These are phyloP conservation scores for Pleurotus cornucopiae DNA, from an alignment of 768 basidiomycete species.

Conservation along the genomic window DNA sequence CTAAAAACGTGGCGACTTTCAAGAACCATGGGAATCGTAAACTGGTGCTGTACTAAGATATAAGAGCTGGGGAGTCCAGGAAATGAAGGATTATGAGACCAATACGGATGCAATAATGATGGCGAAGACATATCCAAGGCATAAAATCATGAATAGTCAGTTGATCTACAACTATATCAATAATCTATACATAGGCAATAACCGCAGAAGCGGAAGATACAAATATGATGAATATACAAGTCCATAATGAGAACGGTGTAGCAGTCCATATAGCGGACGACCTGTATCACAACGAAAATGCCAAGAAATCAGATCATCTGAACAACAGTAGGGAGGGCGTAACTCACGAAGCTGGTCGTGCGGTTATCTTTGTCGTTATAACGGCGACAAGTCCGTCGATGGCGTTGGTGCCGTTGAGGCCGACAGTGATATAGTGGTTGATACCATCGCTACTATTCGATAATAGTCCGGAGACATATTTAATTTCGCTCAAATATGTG, in stretches of 20 bases:
- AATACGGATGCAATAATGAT: too few species aligned
- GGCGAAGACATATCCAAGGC: too few species aligned
- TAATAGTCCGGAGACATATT: conserved; percentile 70
- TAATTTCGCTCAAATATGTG: conserved; percentile 67
- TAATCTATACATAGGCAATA: not conserved
- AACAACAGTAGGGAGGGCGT: not conserved
- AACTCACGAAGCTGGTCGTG: conserved; percentile 19
- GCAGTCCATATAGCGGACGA: not conserved
- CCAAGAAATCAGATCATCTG: not conserved
- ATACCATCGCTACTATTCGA: conserved; percentile 63
- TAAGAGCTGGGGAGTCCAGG: too few species aligned
- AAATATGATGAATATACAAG: not conserved
- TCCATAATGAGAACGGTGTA: not conserved
- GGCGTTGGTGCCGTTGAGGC: conserved; percentile 47
- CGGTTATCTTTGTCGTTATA: conserved; percentile 64
- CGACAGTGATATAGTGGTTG: conserved; percentile 62
- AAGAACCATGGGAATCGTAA: too few species aligned
- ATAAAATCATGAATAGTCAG: not conserved
- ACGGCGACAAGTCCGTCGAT: conserved; percentile 84
- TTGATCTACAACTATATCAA: not conserved
- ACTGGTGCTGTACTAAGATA: too few species aligned
- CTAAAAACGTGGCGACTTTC: too few species aligned
- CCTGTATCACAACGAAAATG: not conserved
- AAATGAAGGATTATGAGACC: too few species aligned
- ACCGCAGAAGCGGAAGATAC: not conserved